Base-by-base conservation (phyloP, 768 basidiomycete species). In the Lactarius vividus region DNA sequence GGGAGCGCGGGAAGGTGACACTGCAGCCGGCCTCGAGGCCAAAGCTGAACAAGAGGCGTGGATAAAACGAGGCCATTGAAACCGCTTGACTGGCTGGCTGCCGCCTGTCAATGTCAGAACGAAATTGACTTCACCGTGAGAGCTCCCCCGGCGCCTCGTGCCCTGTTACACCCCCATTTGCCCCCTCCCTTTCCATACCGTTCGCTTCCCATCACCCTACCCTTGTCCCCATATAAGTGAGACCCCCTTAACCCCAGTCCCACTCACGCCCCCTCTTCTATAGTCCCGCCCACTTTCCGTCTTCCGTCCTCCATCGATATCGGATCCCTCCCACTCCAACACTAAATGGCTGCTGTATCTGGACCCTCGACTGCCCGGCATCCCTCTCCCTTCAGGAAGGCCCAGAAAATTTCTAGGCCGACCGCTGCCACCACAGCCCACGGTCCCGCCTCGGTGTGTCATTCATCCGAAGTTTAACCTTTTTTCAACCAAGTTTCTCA, bases 381-480 rank as follows among this genome's bases (percentile, higher is more conserved):
- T 53, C 70, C 73, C 13, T 75, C 75, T 1, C 75, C 75, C 44
- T 70, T 72, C 46, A 69, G 73, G 23, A 69, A 73, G 49, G 71
- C 64, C 54, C 60, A 61, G 53, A 72, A 71, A 67, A 64, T 72
- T 3, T 63, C 69, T 37, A 64, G 62, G 35, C 65, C 56, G 44
- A 33, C 65, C 5, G 46, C 56, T 1, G 62, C 35, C 55, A 42
- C 53, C 23, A 16, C 69, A 49, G 46, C 44, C 56, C 54, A 62
- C 66, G 54, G 63, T 63, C 49, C 58, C 61, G 4, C 67, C 59
- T 61, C 70, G 71, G 28, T 62, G 57, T 35, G 67, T 60, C 4
- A 64, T 66, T 44, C 42, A 67, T 52, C 44, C n/a, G 28, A 64
- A 44, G 37, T 39, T 56, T 70, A 66, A 60, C 61, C 64, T 55